Evolutionary conservation across 1,139 yeast species (phyloP), one percentile per base, ranked within the genome.

Genomic region (Groenewaldozyma sp.): DNA sequence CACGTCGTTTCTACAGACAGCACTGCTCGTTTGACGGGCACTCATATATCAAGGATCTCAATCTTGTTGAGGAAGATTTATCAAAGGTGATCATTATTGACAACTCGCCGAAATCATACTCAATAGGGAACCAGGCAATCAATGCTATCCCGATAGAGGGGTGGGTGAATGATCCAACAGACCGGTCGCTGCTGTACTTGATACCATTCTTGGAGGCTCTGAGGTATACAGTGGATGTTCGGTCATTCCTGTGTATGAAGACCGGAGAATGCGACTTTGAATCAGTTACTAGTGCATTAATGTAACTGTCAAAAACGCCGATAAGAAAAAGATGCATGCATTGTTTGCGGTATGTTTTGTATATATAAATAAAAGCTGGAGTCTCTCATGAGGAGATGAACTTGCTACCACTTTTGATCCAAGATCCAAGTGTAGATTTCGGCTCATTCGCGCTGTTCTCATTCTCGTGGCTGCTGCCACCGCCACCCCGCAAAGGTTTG

Each of bases 81-180:
- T 74, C 80, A 44, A 81, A 79, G 52, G 76, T 86, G 26, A 67
- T 88, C 44, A 82, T 91, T 35, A 71, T 91, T 41, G 98, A 91
- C 63, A 91, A 91, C 62, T 86, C 95, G 5, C 97, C 97, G 1
- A 71, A 86, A 9, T 81, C 94, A 55, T 91, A 84, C 59, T 80
- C 87, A 10, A 63, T 76, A 57, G 33, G 7, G 9, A 29, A 29
- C 22, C 91, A 91, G 56, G 84, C 78, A 47, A 78, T 79, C 50
- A 91, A 91, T 56, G 98, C 95, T 1, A 78, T 91, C 28, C 78
- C 82, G 64, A 86, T 91, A 17, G 96, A 88, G 61, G 97, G 98
- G 34, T 91, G 98, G 98, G 86, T 91, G 47, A 86, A 84, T 54
- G 98, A 91, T 61, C 94, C 94, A 17, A 75, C 80, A 34, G 98